Conservation (phyloP, 257 asterid species). For the Jasminum sambac region DNA sequence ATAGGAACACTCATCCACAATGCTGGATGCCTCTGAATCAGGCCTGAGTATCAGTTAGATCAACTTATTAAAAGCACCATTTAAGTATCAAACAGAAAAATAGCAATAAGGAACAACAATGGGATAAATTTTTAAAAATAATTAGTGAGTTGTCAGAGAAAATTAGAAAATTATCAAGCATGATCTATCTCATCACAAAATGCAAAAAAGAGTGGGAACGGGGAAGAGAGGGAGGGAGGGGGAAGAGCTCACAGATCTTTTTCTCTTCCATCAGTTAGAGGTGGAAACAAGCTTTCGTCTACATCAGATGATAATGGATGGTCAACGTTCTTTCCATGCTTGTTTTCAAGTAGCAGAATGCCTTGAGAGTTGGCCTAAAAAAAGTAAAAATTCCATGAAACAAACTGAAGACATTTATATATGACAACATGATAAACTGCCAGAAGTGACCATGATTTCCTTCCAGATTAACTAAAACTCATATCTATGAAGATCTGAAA, state of each 20-base stretch:
- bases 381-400: conserved; percentile 24
- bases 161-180: conserved; percentile 16
- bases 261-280: conserved; percentile 35
- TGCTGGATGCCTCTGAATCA: conserved; percentile 49
- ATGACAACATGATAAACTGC: conserved; percentile 8
- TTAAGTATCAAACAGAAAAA: conserved; percentile 3
- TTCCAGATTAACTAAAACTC: conserved; percentile 13
- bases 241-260: conserved; percentile 45
- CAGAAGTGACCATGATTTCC: background rate
- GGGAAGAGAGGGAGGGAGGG: background rate
- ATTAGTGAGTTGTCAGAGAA: conserved; percentile 5
- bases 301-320: conserved; percentile 35
- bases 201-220: background rate
- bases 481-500: conserved; percentile 14
- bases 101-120: conserved; percentile 9
- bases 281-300: conserved; percentile 42
- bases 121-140: background rate
- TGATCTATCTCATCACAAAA: background rate
- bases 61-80: conserved; percentile 20
- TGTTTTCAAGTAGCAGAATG: conserved; percentile 34
- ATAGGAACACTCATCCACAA: conserved; percentile 41
- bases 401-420: conserved; percentile 5
- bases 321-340: conserved; percentile 37
- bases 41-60: conserved; percentile 44
- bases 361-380: conserved; percentile 52